A percentile compares a stretch with the other conserved stretches of the same genome.
These are phyloP conservation scores for Apiotrichum gamsii DNA, from an alignment of 1,284 basidiomycete genomes.

Conservation along the genomic window DNA sequence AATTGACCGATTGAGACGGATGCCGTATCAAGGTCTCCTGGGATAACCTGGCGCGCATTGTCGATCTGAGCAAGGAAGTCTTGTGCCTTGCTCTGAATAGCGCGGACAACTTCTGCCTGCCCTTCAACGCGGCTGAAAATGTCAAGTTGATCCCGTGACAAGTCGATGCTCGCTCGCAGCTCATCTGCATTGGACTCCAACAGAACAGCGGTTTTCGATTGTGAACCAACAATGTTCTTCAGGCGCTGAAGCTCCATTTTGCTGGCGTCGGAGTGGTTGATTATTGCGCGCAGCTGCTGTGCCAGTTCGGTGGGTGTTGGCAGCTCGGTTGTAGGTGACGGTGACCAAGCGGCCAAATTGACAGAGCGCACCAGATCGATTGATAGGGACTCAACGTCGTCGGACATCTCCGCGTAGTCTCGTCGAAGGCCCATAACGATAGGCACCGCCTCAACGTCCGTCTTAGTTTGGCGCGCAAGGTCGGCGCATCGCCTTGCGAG, in stretches of 20 bases:
- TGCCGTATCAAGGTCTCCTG: background rate
- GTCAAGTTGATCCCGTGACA: background rate
- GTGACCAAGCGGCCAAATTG: slow-evolving; percentile 11
- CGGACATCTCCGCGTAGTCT: slow-evolving; percentile 3
- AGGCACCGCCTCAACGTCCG: slow-evolving; percentile 8
- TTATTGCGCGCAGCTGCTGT: too few species aligned
- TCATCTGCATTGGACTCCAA: background rate
- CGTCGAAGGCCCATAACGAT: slow-evolving; percentile 9
- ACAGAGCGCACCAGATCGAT: slow-evolving; percentile 1
- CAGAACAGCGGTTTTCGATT: background rate
- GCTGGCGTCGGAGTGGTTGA: too few species aligned
- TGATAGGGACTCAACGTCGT: background rate
- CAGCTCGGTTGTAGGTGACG: too few species aligned
- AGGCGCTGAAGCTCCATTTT: slow-evolving; percentile 5
- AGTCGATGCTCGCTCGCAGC: background rate
- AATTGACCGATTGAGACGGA: background rate
- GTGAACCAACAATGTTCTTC: background rate
- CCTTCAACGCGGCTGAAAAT: slow-evolving; percentile 5
- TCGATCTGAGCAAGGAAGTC: slow-evolving; percentile 14
- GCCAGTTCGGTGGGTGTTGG: too few species aligned
- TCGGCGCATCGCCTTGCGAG: slow-evolving; percentile 8
- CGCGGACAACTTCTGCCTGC: slow-evolving; percentile 13
- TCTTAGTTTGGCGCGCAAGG: background rate
- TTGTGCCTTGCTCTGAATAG: slow-evolving; percentile 15
- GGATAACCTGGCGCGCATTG: slow-evolving; percentile 23